phyloP scores from a whole-genome alignment of 2,329 filamentous ascomycete species.

The Penicillium sp. region DNA sequence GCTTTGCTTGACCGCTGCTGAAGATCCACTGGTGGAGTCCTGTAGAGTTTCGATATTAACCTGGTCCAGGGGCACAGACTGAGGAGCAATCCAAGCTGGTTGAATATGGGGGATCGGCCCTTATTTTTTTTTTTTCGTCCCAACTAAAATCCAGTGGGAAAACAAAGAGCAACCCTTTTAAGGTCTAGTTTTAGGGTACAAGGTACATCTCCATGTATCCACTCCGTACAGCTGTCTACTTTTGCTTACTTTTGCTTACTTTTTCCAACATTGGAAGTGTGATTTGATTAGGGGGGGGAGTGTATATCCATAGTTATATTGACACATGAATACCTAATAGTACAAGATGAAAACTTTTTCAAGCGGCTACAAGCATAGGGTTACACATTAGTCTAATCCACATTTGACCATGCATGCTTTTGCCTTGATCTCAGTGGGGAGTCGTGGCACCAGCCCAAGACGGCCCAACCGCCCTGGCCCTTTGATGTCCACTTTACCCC shows the following conservation, averaged over 20 bases:
- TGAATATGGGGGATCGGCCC: slow-evolving; percentile 20
- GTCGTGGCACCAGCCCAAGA: slow-evolving; percentile 47
- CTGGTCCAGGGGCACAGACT: slow-evolving; percentile 23
- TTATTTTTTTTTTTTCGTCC: slow-evolving; percentile 16
- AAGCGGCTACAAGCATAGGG: slow-evolving; percentile 22
- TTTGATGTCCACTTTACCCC: slow-evolving; percentile 33
- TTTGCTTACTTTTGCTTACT: neutral
- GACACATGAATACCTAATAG: neutral
- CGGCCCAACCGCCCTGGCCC: slow-evolving; percentile 38
- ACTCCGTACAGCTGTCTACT: neutral
- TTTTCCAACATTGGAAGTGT: neutral
- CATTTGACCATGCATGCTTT: slow-evolving; percentile 34
- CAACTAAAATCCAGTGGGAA: slow-evolving; percentile 8
- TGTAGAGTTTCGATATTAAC: slow-evolving; percentile 12
- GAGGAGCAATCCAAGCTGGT: slow-evolving; percentile 24
- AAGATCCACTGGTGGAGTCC: slow-evolving; percentile 13
- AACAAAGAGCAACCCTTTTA: neutral
- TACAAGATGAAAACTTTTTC: neutral
- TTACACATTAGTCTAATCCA: slow-evolving; percentile 26
- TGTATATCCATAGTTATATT: neutral
- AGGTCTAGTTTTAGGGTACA: slow-evolving; percentile 5
- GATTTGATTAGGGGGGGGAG: neutral
- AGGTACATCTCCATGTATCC: neutral
- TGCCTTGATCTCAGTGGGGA: slow-evolving; percentile 33
- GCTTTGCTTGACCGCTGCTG: slow-evolving; percentile 13